Evolutionary conservation across 805 yeast species (phyloP).

Genomic region (Isabelozyma heimii): DNA sequence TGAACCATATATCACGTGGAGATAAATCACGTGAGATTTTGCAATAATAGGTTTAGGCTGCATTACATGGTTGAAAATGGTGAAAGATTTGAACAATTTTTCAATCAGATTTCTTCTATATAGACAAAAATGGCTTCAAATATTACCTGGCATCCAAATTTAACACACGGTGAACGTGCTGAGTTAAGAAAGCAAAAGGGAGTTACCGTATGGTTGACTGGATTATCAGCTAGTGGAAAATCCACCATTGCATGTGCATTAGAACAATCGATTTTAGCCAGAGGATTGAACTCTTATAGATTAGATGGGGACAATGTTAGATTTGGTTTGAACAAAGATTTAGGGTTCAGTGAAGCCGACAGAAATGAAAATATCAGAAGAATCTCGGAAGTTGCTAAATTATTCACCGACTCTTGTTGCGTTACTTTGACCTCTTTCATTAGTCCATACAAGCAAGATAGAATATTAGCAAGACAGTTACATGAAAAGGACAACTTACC

Average conservation of each 20-base stretch:
- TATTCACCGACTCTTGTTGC: constrained; percentile 90
- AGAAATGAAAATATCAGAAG: constrained; percentile 94
- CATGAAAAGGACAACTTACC: constrained; percentile 76
- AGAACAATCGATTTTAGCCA: constrained; percentile 74
- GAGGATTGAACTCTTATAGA: constrained; percentile 75
- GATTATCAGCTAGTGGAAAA: constrained; percentile 93
- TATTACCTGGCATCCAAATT: constrained; percentile 93
- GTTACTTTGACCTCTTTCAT: constrained; percentile 90
- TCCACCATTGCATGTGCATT: constrained; percentile 93
- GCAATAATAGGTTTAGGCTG: not conserved
- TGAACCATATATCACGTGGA: not conserved
- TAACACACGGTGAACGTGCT: constrained; percentile 79
- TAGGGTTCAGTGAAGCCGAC: constrained; percentile 89
- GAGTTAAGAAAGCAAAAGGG: constrained; percentile 76
- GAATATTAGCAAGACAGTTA: constrained; percentile 80
- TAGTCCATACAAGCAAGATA: constrained; percentile 83
- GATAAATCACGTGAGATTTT: not conserved
- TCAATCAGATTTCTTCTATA: not conserved
- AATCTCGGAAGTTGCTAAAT: constrained; percentile 89
- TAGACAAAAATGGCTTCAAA: constrained; percentile 75
- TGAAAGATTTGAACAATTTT: not conserved
- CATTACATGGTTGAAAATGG: not conserved
- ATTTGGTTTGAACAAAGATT: constrained; percentile 91
- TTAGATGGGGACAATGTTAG: constrained; percentile 93
- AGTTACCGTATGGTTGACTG: constrained; percentile 92